A percentile compares a stretch with the other conserved stretches of the same genome.
Evolutionary conservation across 176 grass and related monocot genomes (phyloP).

Genomic region (bread wheat (Triticum aestivum)): IWGSC_CS_RefSeq_v2.1 NC_057808.1:529059973-529060472

Average conservation of each 20-base stretch:
- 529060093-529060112: background rate
- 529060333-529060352: slow-evolving; percentile 49
- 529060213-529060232: background rate
- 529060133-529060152: background rate
- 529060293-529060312: slow-evolving; percentile 61
- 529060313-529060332: slow-evolving; percentile 46
- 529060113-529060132: background rate
- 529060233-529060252: background rate
- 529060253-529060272: background rate
- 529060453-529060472: slow-evolving; percentile 58
- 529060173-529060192: background rate
- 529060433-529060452: slow-evolving; percentile 54
- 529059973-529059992: background rate
- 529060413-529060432: slow-evolving; percentile 57
- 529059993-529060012: background rate
- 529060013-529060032: background rate
- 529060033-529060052: background rate
- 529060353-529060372: slow-evolving; percentile 54
- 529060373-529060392: slow-evolving; percentile 38
- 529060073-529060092: background rate
- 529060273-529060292: background rate
- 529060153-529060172: background rate
- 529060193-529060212: background rate
- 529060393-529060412: slow-evolving; percentile 54
- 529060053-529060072: background rate